A percentile compares a stretch with the other conserved stretches of the same genome.
Conservation (phyloP, 257 asterid genomes). For the Solanum sejunctum region DNA sequence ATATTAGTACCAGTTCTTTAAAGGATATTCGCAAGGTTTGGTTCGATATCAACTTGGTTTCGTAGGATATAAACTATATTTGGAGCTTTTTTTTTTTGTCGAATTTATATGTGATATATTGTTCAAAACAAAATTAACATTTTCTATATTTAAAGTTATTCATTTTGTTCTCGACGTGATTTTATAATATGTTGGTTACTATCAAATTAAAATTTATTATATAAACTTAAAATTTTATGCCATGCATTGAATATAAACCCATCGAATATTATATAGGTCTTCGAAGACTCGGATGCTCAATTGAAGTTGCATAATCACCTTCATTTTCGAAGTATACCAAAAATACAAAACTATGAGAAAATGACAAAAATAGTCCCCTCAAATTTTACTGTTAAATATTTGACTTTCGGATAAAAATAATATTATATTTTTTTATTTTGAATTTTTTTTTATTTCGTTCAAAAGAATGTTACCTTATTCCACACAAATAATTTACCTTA, state of each 20-base stretch:
- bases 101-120: background rate
- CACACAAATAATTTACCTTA: too few relatives aligned
- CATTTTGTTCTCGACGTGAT: too few relatives aligned
- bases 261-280: background rate
- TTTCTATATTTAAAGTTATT: too few relatives aligned
- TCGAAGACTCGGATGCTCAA: background rate
- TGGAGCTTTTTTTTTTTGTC: background rate
- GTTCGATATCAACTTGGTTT: background rate
- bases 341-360: background rate
- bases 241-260: background rate
- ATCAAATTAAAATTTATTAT: background rate
- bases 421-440: too few relatives aligned
- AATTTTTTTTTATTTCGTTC: too few relatives aligned
- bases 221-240: background rate
- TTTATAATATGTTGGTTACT: background rate
- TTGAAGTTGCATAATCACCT: background rate
- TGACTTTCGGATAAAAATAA: too few relatives aligned
- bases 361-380: background rate
- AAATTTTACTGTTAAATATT: too few relatives aligned
- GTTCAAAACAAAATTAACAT: too few relatives aligned
- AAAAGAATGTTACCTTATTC: too few relatives aligned
- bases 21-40: background rate
- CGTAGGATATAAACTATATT: background rate
- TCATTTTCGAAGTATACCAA: background rate
- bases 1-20: background rate